Evolutionary conservation across 345 rosid genomes (phyloP), one percentile per base, ranked within the genome.

Genomic region (Pistacia vera): DNA sequence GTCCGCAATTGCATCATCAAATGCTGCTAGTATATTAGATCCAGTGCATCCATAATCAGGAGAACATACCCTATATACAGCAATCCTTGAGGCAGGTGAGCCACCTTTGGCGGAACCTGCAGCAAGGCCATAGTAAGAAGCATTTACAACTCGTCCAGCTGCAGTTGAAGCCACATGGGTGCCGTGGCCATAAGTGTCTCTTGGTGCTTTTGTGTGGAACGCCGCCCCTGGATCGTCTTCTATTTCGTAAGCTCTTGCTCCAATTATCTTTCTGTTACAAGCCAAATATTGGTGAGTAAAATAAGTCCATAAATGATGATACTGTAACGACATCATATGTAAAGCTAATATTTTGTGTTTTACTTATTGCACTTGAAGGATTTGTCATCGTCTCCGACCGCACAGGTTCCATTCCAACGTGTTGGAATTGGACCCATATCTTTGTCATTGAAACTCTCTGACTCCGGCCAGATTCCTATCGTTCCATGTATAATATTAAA

Each of bases 381-480:
- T 70, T 56, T 82, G 78, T 84, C 84, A 79, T 80, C 83, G 3
- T 73, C 30, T 52, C 86, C 92, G 38, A 66, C 62, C 78, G 81
- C 80, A 75, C 97, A 95, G 46, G 85, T 86, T 56, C 97, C 97
- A 17, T 88, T 93, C 98, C 97, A 94, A 70, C 87, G 38, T 60
- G 85, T 20, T 0, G 97, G 97, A 52, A 89, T 64, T 36, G 86
- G 82, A 51, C 88, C 90, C 87, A 93, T 79, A 63, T 78, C 88
- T 55, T 89, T 82, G 85, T 88, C 97, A 60, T 36, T 78, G 63
- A 95, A 95, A 79, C 97, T 95, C 77, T 85, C 86, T 4, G 97
- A 87, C 83, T 95, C 97, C 6, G 97, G 98, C 97, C 93, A 93
- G 65, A 93, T 90, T 12, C 97, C 96, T 93, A 46, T 8, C 10